Base-by-base conservation (phyloP, 75 land plant genomes). In the Larix kaempferi region DNA sequence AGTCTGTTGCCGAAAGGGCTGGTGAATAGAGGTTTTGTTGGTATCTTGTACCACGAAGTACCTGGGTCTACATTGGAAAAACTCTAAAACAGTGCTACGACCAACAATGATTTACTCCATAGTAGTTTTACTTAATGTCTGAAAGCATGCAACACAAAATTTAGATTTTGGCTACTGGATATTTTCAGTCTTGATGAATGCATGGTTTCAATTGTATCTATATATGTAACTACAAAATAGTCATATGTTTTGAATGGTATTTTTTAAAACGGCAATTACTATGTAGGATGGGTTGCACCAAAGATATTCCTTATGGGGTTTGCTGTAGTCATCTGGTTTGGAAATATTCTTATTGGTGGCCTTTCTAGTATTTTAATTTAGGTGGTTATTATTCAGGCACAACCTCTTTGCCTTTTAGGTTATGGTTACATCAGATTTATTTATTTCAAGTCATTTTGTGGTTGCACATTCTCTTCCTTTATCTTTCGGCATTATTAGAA, bases 241-340 rank as follows among this genome's bases (percentile, higher is more conserved):
- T 26, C 15, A n/a, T n/a, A 29, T 65, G 16, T 65, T 44, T 65
- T 65, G 0, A 5, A 65, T 33, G 29, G 6, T 16, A 65, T 65
- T 16, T 3, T 65, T 7, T 39, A 65, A 65, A 33, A 33, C 15
- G 35, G 35, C 69, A 96, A 98, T 78, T 96, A 92, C 76, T 96
- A 96, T 88, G 99, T 98, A 56, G 99, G 99, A 67, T 96, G 98
- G 94, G 95, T 88, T 61, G 99, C 99, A 55, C 99, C 93, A 44
- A 89, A 91, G 59, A 94, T 96, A 69, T 96, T 87, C 77, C 94
- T 91, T 77, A 76, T 96, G 74, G 99, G 99, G 14, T 90, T 84
- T 92, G 90, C 98, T 80, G 99, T 98, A 74, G 93, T 96, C 25
- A 86, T 96, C 76, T 86, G 83, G 78, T 96, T 94, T 88, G 99